These are phyloP conservation scores for Fragilariopsis cylindrus DNA, from an alignment of 108 stramenopile species.

Conservation along the genomic window DNA sequence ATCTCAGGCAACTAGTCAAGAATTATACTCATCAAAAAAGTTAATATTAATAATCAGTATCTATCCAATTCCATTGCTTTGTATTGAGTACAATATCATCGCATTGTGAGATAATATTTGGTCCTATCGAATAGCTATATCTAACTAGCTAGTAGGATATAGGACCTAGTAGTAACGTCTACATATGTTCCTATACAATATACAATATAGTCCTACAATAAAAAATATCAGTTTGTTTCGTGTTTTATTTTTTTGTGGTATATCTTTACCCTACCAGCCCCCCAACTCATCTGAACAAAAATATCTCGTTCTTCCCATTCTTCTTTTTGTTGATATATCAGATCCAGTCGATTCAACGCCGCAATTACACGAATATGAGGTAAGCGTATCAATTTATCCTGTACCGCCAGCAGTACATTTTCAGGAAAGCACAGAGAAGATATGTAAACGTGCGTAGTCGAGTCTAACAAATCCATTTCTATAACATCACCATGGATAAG, in stretches of 20 bases:
- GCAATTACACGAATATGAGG: conserved; percentile 24
- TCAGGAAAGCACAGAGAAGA: conserved; percentile 32
- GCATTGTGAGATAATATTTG: too few relatives aligned
- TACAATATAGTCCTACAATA: too few relatives aligned
- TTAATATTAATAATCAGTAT: too few relatives aligned
- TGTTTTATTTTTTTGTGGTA: conserved; percentile 6
- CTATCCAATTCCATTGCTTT: too few relatives aligned
- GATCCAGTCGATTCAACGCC: conserved; percentile 25
- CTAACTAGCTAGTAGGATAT: too few relatives aligned
- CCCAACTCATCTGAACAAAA: conserved; percentile 34
- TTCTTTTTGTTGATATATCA: background rate
- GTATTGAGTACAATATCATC: too few relatives aligned
- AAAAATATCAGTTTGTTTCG: background rate
- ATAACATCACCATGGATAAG: conserved; percentile 13
- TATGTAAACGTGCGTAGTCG: conserved; percentile 19
- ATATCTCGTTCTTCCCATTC: conserved; percentile 26
- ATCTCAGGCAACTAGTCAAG: too few relatives aligned
- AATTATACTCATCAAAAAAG: too few relatives aligned
- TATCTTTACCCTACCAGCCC: conserved; percentile 19
- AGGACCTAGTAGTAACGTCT: too few relatives aligned
- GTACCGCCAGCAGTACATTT: conserved; percentile 16
- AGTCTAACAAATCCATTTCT: background rate
- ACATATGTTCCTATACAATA: too few relatives aligned
- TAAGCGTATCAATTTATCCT: conserved; percentile 8
- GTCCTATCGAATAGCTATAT: too few relatives aligned